Evolutionary conservation across 805 yeast species (phyloP).

Genomic region (Wickerhamiella lipophila): DNA sequence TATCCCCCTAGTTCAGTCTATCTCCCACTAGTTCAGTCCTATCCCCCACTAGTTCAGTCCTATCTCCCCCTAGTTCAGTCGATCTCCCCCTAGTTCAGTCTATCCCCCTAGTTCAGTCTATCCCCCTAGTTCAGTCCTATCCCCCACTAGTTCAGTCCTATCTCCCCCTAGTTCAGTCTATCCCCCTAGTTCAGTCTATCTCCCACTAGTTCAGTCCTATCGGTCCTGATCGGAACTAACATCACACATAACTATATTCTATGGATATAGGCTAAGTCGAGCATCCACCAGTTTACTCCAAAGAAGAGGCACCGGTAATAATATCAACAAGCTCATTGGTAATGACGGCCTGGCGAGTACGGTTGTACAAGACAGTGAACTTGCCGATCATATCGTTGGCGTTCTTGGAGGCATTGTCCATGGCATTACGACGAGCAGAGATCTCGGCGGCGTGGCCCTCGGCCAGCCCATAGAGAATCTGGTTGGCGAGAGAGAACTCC

Average conservation of each 20-base stretch:
- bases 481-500: conserved; percentile 83
- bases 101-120: no score
- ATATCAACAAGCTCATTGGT: conserved; percentile 99
- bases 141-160: no score
- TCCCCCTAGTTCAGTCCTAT: no score
- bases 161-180: no score
- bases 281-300: conserved; percentile 44
- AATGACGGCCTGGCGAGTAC: conserved; percentile 98
- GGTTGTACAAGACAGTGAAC: conserved; percentile 95
- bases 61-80: no score
- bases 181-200: no score
- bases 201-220: no score
- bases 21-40: no score
- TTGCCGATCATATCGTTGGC: conserved; percentile 97
- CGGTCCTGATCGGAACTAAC: no score
- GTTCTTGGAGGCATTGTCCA: conserved; percentile 99
- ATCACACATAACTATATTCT: conserved; percentile 6
- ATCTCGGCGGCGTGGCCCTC: conserved; percentile 98
- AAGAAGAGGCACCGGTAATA: conserved; percentile 98
- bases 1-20: no score
- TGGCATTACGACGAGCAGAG: conserved; percentile 97
- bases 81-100: no score
- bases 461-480: conserved; percentile 80
- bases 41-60: no score
- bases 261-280: conserved; percentile 2